phyloP scores from a whole-genome alignment of 2,329 filamentous ascomycete genomes.

The Colletotrichum karsti region DNA sequence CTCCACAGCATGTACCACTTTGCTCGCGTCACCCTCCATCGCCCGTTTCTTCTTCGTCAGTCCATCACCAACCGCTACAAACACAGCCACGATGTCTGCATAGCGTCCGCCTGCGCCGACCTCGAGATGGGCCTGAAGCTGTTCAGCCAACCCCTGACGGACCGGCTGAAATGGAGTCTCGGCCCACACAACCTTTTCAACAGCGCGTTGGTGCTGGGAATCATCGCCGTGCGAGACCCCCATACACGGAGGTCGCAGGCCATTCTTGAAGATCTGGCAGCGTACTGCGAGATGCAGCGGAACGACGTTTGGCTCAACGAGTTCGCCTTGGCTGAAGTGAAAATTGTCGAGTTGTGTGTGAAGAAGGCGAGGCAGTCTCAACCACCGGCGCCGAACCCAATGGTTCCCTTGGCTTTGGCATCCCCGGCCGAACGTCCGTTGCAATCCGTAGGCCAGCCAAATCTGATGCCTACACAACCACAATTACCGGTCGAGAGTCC shows the following conservation, averaged over 20 bases:
- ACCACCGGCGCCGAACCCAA: neutral
- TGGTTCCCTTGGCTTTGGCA: neutral
- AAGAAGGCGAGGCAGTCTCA: conserved; percentile 30
- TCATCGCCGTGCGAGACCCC: conserved; percentile 41
- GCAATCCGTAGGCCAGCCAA: neutral
- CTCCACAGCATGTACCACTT: conserved; percentile 50
- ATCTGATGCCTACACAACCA: neutral
- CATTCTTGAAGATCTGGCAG: conserved; percentile 46
- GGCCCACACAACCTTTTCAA: conserved; percentile 50
- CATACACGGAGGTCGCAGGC: conserved; percentile 37
- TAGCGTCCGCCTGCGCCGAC: conserved; percentile 49
- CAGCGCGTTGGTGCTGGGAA: conserved; percentile 46
- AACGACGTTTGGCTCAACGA: conserved; percentile 50
- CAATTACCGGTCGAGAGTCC: conserved; percentile 12
- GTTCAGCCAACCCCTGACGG: conserved; percentile 39
- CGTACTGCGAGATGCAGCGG: conserved; percentile 49
- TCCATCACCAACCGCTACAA: conserved; percentile 49
- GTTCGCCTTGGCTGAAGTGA: conserved; percentile 49
- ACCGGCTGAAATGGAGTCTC: conserved; percentile 43
- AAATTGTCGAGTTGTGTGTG: conserved; percentile 51
- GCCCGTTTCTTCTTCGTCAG: conserved; percentile 46
- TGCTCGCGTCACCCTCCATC: conserved; percentile 47
- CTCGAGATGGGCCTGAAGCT: conserved; percentile 44
- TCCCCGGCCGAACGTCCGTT: neutral
- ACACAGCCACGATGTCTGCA: conserved; percentile 48